Evolutionary conservation across 768 basidiomycete species (phyloP).

Genomic region (Tylopilus subfusipes): DNA sequence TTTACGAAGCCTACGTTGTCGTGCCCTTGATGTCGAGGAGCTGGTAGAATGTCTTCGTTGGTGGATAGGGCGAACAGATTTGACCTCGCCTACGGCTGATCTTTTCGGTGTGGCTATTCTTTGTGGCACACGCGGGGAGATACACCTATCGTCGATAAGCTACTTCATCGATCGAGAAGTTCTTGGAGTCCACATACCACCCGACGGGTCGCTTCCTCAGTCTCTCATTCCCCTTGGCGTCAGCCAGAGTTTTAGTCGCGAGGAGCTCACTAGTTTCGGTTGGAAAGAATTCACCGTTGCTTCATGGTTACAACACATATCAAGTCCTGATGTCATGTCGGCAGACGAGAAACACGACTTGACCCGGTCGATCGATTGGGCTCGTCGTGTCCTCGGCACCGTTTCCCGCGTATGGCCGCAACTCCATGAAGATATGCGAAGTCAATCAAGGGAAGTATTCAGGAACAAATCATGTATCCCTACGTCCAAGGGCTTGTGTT

Average conservation of each 20-base stretch:
- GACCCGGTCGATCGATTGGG: constrained; percentile 60
- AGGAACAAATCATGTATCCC: constrained; percentile 38
- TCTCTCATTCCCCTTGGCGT: constrained; percentile 43
- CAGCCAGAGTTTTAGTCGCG: constrained; percentile 52
- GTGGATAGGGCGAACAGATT: constrained; percentile 47
- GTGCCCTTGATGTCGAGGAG: constrained; percentile 66
- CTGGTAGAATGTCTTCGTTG: constrained; percentile 77
- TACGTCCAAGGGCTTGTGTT: constrained; percentile 56
- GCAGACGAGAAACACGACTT: constrained; percentile 53
- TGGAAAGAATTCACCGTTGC: constrained; percentile 72
- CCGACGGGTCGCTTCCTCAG: constrained; percentile 72
- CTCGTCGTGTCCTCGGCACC: constrained; percentile 66
- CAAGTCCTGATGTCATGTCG: constrained; percentile 39
- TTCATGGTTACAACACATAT: constrained; percentile 71
- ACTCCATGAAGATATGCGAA: constrained; percentile 37
- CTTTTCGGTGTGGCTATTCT: constrained; percentile 69
- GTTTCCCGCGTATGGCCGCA: constrained; percentile 70
- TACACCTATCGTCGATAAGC: constrained; percentile 60
- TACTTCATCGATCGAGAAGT: constrained; percentile 63
- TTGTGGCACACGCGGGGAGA: constrained; percentile 40
- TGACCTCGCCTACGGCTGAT: no score
- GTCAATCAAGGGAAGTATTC: constrained; percentile 34
- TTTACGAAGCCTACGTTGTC: constrained; percentile 60
- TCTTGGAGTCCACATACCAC: constrained; percentile 52
- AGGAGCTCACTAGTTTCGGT: constrained; percentile 55